Base-by-base conservation (phyloP, 2,329 filamentous ascomycete species). In the Dactylellina leptospora region DNA sequence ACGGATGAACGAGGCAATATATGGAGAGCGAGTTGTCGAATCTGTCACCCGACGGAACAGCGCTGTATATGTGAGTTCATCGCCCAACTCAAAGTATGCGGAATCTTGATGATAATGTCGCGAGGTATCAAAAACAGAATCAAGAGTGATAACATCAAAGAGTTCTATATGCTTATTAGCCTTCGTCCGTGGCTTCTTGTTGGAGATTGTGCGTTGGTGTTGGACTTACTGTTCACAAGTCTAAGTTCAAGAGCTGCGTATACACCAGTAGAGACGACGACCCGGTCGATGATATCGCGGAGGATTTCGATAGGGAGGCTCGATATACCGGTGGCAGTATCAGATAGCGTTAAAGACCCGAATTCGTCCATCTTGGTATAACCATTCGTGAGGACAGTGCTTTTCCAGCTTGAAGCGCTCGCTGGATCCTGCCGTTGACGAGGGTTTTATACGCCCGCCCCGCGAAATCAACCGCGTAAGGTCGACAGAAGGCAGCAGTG, bases 301-400 rank as follows among this genome's bases (percentile, higher is more conserved):
- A 71, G 20, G 23, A 71, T 56, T 38, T 71, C 64, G 48, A 71
- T 36, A n/a, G 64, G 64, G 2, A 71, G 25, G 27, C 50, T 25
- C 4, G 16, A 23, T 22, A 71, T 11, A n/a, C 18, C n/a, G 4
- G 11, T 25, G 0, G 40, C 2, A 3, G 50, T n/a, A 16, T 68
- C 54, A 9, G 30, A 42, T 6, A 68, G 22, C 25, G 36, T 68
- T n/a, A 68, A 47, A 28, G 54, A 68, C 23, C 60, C 54, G 20
- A 68, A 18, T 23, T 68, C 47, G 11, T 60, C 45, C 54, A 59
- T 56, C 6, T 5, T n/a, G n/a, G n/a, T n/a, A n/a, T n/a, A n/a
- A n/a, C n/a, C n/a, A n/a, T n/a, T n/a, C n/a, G n/a, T n/a, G n/a
- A n/a, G n/a, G n/a, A n/a, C n/a, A n/a, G n/a, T n/a, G n/a, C n/a